phyloP scores from a whole-genome alignment of 768 basidiomycete genomes.

The Hericium erinaceus region DNA sequence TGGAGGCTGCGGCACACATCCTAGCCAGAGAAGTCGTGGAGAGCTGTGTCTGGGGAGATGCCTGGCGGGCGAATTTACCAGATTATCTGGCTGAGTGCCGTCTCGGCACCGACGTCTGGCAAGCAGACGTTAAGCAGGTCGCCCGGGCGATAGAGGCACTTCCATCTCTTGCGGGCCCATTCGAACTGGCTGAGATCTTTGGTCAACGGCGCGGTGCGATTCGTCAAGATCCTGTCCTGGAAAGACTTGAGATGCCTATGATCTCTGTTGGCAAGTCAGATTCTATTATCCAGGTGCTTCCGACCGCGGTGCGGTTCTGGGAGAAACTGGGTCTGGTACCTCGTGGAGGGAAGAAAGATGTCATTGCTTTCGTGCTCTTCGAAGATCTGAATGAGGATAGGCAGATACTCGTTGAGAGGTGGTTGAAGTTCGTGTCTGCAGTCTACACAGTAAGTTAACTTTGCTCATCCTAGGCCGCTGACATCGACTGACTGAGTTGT shows the following conservation, averaged over 20 bases:
- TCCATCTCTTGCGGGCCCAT: conserved; percentile 28
- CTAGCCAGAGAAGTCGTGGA: conserved; percentile 66
- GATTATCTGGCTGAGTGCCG: conserved; percentile 14
- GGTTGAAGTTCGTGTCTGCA: conserved; percentile 46
- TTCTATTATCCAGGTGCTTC: conserved; percentile 56
- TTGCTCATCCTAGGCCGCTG: too few species aligned
- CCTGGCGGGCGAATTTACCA: conserved; percentile 40
- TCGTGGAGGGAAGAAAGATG: conserved; percentile 59
- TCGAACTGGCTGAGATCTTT: conserved; percentile 38
- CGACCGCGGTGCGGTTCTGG: conserved; percentile 75
- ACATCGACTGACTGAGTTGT: not conserved
- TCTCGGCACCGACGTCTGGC: conserved; percentile 39
- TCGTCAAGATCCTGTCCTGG: conserved; percentile 12
- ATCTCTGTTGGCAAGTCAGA: conserved; percentile 61
- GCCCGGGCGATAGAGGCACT: conserved; percentile 33
- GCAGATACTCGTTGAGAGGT: conserved; percentile 39
- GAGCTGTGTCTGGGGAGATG: conserved; percentile 58
- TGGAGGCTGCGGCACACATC: conserved; percentile 58
- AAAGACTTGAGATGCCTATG: conserved; percentile 42
- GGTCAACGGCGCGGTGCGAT: not conserved
- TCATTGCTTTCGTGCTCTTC: conserved; percentile 58
- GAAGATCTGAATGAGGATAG: conserved; percentile 49
- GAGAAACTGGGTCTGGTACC: conserved; percentile 74
- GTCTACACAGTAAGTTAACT: conserved; percentile 47
- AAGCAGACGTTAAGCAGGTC: conserved; percentile 42